Evolutionary conservation across 73 alveolate species (phyloP).

Genomic region (Paramecium bursaria): DNA sequence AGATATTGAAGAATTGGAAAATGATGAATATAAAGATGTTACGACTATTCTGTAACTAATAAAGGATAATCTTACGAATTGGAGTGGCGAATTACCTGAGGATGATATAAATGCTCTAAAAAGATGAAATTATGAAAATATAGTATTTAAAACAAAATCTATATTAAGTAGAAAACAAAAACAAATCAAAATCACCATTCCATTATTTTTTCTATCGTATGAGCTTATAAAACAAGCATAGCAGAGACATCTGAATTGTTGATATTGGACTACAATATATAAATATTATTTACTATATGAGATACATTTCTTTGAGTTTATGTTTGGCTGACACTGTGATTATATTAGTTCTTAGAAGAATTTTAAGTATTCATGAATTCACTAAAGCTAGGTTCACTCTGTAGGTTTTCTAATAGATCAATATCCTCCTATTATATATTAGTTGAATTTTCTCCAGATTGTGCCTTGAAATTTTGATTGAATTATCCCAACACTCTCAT

Average conservation of each 20-base stretch:
- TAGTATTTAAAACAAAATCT: background rate
- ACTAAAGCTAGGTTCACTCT: background rate
- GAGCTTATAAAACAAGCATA: background rate
- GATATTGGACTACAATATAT: no score
- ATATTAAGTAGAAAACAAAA: no score
- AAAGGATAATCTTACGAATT: conserved; percentile 72
- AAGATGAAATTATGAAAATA: background rate
- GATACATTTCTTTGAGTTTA: no score
- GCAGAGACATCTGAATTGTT: no score
- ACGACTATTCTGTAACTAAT: conserved; percentile 72
- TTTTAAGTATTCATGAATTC: no score
- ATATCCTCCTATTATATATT: background rate
- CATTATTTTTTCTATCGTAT: background rate
- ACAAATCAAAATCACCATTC: background rate
- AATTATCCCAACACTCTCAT: no score
- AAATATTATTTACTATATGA: no score
- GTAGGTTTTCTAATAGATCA: background rate
- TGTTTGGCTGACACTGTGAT: no score
- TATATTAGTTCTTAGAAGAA: no score
- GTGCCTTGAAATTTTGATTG: no score
- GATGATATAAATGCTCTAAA: background rate
- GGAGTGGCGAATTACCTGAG: conserved; percentile 71
- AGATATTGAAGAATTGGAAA: conserved; percentile 73
- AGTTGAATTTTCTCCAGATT: no score
- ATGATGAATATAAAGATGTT: conserved; percentile 73